These are phyloP conservation scores for Cymbopogon flexuosus DNA, from an alignment of 202 grass and related monocot species.

Conservation along the genomic window DNA sequence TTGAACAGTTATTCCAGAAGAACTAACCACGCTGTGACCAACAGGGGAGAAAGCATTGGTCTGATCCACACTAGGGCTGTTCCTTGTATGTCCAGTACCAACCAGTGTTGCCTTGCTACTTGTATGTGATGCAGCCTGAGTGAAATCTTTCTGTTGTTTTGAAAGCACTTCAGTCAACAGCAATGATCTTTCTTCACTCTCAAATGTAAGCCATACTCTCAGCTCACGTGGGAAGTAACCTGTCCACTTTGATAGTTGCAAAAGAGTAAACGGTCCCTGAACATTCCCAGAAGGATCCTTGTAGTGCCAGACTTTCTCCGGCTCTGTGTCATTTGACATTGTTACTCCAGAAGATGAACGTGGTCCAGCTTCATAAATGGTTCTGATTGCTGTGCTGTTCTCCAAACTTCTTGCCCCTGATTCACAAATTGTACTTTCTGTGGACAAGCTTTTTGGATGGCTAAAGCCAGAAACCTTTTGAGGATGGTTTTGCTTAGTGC, in stretches of 20 bases:
- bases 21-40: conserved; percentile 40
- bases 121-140: conserved; percentile 45
- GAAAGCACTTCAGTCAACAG: conserved; percentile 73
- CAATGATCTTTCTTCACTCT: conserved; percentile 83
- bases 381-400: conserved; percentile 23
- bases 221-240: conserved; percentile 75
- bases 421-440: conserved; percentile 22
- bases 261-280: conserved; percentile 88
- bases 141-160: conserved; percentile 60
- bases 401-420: conserved; percentile 18
- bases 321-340: conserved; percentile 44
- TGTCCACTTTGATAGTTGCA: conserved; percentile 82
- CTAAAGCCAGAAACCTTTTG: conserved; percentile 26
- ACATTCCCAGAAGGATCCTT: conserved; percentile 86
- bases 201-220: conserved; percentile 86
- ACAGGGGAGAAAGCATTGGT: conserved; percentile 33
- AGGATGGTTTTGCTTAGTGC: conserved; percentile 24
- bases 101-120: conserved; percentile 38
- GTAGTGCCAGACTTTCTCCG: conserved; percentile 97
- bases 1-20: conserved; percentile 37
- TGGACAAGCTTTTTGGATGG: conserved; percentile 15
- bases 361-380: conserved; percentile 28
- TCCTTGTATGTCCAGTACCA: conserved; percentile 28
- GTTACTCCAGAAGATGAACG: conserved; percentile 31
- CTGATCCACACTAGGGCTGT: conserved; percentile 30